A percentile compares a stretch with the other conserved stretches of the same genome.
These are phyloP conservation scores for Brettanomyces anomalus DNA, from an alignment of 805 yeast species.

Conservation along the genomic window DNA sequence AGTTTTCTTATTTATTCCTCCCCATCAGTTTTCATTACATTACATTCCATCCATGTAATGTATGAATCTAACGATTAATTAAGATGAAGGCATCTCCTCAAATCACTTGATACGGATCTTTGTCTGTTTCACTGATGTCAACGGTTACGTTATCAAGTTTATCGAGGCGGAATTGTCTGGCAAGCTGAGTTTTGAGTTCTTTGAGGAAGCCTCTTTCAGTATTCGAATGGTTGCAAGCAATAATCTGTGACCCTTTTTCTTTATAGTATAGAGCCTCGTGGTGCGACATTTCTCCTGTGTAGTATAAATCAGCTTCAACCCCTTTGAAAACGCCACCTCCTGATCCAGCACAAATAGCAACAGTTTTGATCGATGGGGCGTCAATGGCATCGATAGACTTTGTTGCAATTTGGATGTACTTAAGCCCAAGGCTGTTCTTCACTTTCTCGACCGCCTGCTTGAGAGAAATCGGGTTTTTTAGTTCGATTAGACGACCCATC, in stretches of 20 bases:
- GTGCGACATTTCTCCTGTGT: constrained; percentile 92
- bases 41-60: too few species aligned
- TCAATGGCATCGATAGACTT: constrained; percentile 19
- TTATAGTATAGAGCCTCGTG: constrained; percentile 73
- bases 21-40: too few species aligned
- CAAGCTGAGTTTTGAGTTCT: constrained; percentile 42
- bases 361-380: constrained; percentile 30
- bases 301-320: constrained; percentile 54
- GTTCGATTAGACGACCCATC: constrained; percentile 64
- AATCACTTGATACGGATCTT: constrained; percentile 45
- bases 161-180: constrained; percentile 28
- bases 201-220: constrained; percentile 81
- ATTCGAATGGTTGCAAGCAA: constrained; percentile 83
- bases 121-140: constrained; percentile 46
- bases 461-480: constrained; percentile 36
- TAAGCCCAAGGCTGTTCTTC: constrained; percentile 44
- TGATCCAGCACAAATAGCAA: constrained; percentile 94
- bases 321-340: constrained; percentile 73
- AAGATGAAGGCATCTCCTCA: too few species aligned
- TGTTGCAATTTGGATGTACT: constrained; percentile 55
- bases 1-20: too few species aligned
- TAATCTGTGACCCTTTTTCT: constrained; percentile 64
- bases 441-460: constrained; percentile 37
- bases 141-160: constrained; percentile 28
- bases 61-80: too few species aligned